Percentiles rank a stretch among this genome's conserved stretches.
Conservation (phyloP, 1,284 basidiomycete species). For the Cutaneotrichosporon cyanovorans region DNA sequence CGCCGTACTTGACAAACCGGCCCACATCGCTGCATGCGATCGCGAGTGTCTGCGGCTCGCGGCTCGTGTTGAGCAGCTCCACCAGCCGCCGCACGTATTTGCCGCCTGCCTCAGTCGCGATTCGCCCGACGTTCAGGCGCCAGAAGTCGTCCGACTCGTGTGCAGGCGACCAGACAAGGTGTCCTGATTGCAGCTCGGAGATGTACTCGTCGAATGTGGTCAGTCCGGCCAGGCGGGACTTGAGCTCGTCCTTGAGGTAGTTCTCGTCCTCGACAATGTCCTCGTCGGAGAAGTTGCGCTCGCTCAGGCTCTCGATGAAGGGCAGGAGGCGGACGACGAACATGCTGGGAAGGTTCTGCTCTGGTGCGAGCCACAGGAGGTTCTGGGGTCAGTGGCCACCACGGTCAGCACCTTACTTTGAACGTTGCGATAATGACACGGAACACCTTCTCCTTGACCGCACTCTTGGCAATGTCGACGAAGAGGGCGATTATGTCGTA, state of each 20-base stretch:
- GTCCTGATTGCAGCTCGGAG: slow-evolving; percentile 81
- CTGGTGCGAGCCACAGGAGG: slow-evolving; percentile 54
- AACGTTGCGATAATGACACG: slow-evolving; percentile 91
- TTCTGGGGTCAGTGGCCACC: slow-evolving; percentile 53
- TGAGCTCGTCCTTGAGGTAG: slow-evolving; percentile 74
- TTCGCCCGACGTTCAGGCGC: slow-evolving; percentile 86
- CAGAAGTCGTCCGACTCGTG: slow-evolving; percentile 96
- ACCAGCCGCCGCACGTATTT: slow-evolving; percentile 75
- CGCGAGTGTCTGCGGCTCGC: slow-evolving; percentile 68
- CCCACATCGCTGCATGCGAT: slow-evolving; percentile 89
- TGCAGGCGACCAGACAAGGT: slow-evolving; percentile 88
- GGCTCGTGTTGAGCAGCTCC: slow-evolving; percentile 61
- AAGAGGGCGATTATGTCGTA: slow-evolving; percentile 85
- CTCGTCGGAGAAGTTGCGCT: slow-evolving; percentile 89
- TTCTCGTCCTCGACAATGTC: slow-evolving; percentile 87
- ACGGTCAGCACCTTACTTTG: slow-evolving; percentile 51
- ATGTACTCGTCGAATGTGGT: slow-evolving; percentile 87
- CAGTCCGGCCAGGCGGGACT: slow-evolving; percentile 72
- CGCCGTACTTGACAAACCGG: slow-evolving; percentile 77
- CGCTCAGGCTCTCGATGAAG: slow-evolving; percentile 72
- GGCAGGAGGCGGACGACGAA: slow-evolving; percentile 79
- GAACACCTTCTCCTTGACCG: slow-evolving; percentile 96
- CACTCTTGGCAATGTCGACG: slow-evolving; percentile 74
- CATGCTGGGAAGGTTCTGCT: slow-evolving; percentile 83
- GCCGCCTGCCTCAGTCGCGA: slow-evolving; percentile 74